These are phyloP conservation scores for Ilex aquifolium DNA, from an alignment of 257 asterid genomes.

Conservation along the genomic window DNA sequence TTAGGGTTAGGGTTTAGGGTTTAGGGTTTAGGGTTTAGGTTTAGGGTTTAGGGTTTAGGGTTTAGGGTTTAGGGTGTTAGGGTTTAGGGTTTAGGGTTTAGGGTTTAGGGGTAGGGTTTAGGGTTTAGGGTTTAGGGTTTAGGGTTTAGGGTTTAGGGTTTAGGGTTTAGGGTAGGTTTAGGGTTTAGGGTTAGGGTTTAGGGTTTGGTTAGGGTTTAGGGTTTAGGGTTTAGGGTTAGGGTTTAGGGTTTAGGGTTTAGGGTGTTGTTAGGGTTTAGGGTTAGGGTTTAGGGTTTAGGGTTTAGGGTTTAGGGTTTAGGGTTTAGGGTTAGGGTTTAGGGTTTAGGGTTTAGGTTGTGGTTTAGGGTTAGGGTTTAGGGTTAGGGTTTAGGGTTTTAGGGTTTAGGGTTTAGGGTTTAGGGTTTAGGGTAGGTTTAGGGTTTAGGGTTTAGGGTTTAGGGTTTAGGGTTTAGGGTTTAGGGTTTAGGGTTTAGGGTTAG, in stretches of 20 bases:
- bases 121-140: constrained; percentile 13
- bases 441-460: constrained; percentile 16
- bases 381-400: constrained; percentile 13
- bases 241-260: constrained; percentile 9
- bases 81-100: constrained; percentile 14
- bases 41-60: constrained; percentile 25
- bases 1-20: constrained; percentile 24
- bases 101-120: constrained; percentile 15
- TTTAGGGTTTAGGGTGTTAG: constrained; percentile 14
- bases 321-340: constrained; percentile 14
- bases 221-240: constrained; percentile 8
- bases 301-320: constrained; percentile 9
- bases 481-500: constrained; percentile 17
- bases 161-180: constrained; percentile 15
- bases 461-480: constrained; percentile 15
- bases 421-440: constrained; percentile 24
- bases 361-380: constrained; percentile 17
- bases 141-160: constrained; percentile 16
- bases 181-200: constrained; percentile 10
- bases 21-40: constrained; percentile 22
- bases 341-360: constrained; percentile 17
- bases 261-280: neutral
- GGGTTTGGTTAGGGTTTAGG: constrained; percentile 8
- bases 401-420: constrained; percentile 12
- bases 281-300: constrained; percentile 22